These are phyloP conservation scores for Penicillium sp. DNA, from an alignment of 2,329 filamentous ascomycete genomes.

Conservation along the genomic window DNA sequence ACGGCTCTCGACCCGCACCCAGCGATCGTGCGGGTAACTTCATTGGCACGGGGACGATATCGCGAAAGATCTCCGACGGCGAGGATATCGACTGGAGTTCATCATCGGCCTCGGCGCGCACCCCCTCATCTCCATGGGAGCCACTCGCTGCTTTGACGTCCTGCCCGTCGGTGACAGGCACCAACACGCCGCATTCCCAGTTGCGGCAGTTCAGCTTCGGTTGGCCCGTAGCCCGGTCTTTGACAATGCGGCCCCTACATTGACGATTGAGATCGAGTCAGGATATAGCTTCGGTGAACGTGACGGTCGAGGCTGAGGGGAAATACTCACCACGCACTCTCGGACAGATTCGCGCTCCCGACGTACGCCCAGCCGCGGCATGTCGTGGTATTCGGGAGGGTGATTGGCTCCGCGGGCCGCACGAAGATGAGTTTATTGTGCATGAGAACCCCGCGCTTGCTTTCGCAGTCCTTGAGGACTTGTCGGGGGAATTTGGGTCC, in stretches of 20 bases:
- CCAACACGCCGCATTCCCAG: slow-evolving; percentile 90
- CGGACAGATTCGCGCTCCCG: slow-evolving; percentile 87
- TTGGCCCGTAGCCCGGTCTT: slow-evolving; percentile 63
- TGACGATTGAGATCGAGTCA: neutral
- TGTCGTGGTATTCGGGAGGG: slow-evolving; percentile 13
- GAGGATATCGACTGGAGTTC: slow-evolving; percentile 7
- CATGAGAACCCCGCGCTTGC: slow-evolving; percentile 70
- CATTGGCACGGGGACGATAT: slow-evolving; percentile 47
- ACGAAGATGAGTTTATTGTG: slow-evolving; percentile 66
- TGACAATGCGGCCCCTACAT: slow-evolving; percentile 70
- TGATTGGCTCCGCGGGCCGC: slow-evolving; percentile 22
- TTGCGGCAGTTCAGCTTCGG: slow-evolving; percentile 82
- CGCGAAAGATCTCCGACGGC: slow-evolving; percentile 32
- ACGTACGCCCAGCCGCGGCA: slow-evolving; percentile 73
- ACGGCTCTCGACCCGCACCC: slow-evolving; percentile 1
- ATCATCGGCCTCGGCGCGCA: too few species aligned
- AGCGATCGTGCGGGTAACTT: slow-evolving; percentile 31
- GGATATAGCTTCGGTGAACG: neutral
- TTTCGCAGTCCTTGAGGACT: slow-evolving; percentile 72
- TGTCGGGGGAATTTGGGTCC: slow-evolving; percentile 65
- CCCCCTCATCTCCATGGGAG: too few species aligned
- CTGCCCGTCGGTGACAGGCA: slow-evolving; percentile 52
- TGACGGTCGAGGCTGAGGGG: neutral
- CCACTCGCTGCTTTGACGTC: too few species aligned
- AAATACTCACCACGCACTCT: slow-evolving; percentile 76